Conservation (phyloP, 148 eudicot genomes). For the Amaranthus palmeri region DNA sequence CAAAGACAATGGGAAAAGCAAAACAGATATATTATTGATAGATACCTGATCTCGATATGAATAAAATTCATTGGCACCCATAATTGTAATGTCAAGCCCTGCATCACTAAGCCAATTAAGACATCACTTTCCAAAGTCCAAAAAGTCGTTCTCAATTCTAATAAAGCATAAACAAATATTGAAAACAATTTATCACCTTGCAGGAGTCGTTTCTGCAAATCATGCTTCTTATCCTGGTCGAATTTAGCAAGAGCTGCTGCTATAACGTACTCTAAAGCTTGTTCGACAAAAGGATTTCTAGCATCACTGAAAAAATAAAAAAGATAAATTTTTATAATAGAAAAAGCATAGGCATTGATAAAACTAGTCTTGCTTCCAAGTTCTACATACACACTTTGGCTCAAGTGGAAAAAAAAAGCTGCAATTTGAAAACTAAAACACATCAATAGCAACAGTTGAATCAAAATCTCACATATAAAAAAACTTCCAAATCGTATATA, state of each 20-base stretch:
- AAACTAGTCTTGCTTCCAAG: background rate
- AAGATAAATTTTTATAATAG: slow-evolving; percentile 7
- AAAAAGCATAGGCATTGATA: background rate
- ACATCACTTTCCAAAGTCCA: slow-evolving; percentile 22
- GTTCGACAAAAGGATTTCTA: slow-evolving; percentile 94
- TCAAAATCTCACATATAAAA: background rate
- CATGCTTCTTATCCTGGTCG: slow-evolving; percentile 53
- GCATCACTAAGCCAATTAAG: slow-evolving; percentile 46
- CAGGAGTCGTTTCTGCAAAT: slow-evolving; percentile 58
- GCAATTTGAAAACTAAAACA: background rate
- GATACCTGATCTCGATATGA: slow-evolving; percentile 88
- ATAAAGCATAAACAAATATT: slow-evolving; percentile 1
- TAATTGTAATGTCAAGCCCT: slow-evolving; percentile 95
- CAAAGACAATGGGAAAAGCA: background rate
- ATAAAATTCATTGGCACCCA: slow-evolving; percentile 95
- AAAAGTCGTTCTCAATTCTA: background rate
- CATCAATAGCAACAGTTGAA: background rate
- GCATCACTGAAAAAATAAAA: slow-evolving; percentile 48
- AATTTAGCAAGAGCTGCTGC: slow-evolving; percentile 76
- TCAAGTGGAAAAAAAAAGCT: background rate
- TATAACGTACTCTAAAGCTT: slow-evolving; percentile 83
- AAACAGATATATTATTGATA: background rate
- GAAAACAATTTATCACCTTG: slow-evolving; percentile 43
- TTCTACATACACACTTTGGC: background rate
- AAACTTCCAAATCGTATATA: no score